Percentiles rank a stretch among this genome's conserved stretches.
Conservation (phyloP, 306 rosid genomes). For the Cercis canadensis region DNA sequence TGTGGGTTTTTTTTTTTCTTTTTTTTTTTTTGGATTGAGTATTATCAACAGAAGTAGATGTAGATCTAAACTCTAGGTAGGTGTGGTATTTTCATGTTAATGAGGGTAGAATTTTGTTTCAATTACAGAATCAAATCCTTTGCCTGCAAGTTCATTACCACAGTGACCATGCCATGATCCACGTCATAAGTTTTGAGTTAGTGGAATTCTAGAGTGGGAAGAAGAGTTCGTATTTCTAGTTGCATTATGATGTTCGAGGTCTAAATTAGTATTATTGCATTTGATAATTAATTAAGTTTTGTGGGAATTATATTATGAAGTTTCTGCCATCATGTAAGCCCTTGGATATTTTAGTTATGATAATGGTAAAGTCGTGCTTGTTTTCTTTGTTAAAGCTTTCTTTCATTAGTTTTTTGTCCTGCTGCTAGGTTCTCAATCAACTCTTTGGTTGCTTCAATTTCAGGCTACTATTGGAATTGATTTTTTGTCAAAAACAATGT, state of each 20-base stretch:
- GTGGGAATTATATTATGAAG: constrained; percentile 17
- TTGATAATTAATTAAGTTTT: neutral
- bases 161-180: constrained; percentile 3
- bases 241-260: constrained; percentile 20
- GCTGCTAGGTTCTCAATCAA: constrained; percentile 35
- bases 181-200: neutral
- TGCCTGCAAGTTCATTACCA: constrained; percentile 1
- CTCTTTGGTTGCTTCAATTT: constrained; percentile 30
- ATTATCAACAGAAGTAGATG: neutral
- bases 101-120: neutral
- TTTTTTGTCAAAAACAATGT: constrained; percentile 97
- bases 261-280: constrained; percentile 2
- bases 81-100: neutral
- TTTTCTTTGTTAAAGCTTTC: neutral
- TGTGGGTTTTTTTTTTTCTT: neutral
- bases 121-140: neutral
- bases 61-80: neutral
- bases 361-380: neutral
- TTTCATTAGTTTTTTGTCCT: neutral
- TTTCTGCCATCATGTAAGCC: constrained; percentile 2
- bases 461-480: constrained; percentile 99
- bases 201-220: constrained; percentile 18
- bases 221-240: constrained; percentile 17
- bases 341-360: neutral
- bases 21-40: too few species aligned